Conservation (phyloP, 2,329 filamentous ascomycete genomes). For the Xylariales sp. region DNA sequence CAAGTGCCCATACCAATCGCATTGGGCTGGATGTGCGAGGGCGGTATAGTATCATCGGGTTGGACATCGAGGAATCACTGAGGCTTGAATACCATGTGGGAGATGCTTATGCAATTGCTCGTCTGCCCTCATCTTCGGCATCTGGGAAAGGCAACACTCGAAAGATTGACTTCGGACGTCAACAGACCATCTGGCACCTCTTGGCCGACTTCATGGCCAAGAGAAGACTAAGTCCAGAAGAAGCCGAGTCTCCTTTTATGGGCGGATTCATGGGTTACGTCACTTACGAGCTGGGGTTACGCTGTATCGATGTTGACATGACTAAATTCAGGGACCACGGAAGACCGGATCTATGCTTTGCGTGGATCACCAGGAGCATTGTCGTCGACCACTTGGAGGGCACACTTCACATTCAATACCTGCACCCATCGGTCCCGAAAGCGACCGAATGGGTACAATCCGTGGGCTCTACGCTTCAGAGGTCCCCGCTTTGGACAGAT, state of each 20-base stretch:
- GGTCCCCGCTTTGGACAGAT: constrained; percentile 29
- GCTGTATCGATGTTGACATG: constrained; percentile 46
- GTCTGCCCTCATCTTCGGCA: constrained; percentile 13
- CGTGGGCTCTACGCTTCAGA: constrained; percentile 27
- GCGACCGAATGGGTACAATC: constrained; percentile 41
- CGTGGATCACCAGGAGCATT: constrained; percentile 72
- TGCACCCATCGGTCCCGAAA: constrained; percentile 36
- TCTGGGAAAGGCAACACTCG: constrained; percentile 18
- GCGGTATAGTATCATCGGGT: constrained; percentile 68
- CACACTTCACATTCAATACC: constrained; percentile 62
- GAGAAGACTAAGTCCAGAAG: constrained; percentile 18
- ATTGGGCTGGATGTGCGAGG: constrained; percentile 45
- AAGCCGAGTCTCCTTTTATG: constrained; percentile 56
- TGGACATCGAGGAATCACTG: constrained; percentile 53
- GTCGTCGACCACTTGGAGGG: constrained; percentile 68
- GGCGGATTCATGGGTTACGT: constrained; percentile 82
- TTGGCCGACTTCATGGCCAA: constrained; percentile 39
- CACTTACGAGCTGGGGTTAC: constrained; percentile 77
- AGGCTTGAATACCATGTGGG: constrained; percentile 54
- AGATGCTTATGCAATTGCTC: constrained; percentile 33
- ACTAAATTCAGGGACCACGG: constrained; percentile 30
- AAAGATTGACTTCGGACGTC: constrained; percentile 20
- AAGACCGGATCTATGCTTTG: constrained; percentile 68
- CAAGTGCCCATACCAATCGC: constrained; percentile 45
- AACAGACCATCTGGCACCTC: constrained; percentile 44